phyloP scores from a whole-genome alignment of 2,329 filamentous ascomycete species.

The Biscogniauxia mediterranea region DNA sequence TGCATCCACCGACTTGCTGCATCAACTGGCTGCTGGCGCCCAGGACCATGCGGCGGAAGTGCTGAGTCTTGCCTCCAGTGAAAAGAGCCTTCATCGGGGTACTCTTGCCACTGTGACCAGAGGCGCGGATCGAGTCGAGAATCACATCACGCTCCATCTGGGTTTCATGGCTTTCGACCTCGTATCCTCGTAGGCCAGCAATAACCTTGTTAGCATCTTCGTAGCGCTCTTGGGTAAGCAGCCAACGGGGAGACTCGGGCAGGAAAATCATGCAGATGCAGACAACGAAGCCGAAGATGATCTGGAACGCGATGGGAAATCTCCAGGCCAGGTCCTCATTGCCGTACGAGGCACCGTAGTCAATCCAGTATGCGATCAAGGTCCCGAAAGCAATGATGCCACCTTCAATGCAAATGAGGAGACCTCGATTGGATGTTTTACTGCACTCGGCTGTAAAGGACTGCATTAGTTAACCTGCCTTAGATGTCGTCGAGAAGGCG shows the following conservation, averaged over 20 bases:
- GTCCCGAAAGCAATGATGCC: slow-evolving; percentile 45
- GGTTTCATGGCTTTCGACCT: slow-evolving; percentile 55
- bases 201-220: slow-evolving; percentile 40
- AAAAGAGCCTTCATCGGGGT: slow-evolving; percentile 54
- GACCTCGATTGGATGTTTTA: slow-evolving; percentile 42
- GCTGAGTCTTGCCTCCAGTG: slow-evolving; percentile 62
- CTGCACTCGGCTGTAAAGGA: slow-evolving; percentile 39
- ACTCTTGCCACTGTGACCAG: slow-evolving; percentile 43
- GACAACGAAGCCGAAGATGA: slow-evolving; percentile 44
- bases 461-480: slow-evolving; percentile 6
- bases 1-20: slow-evolving; percentile 60
- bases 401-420: slow-evolving; percentile 45
- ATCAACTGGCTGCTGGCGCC: slow-evolving; percentile 59
- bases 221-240: slow-evolving; percentile 47
- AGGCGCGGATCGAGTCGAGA: slow-evolving; percentile 60
- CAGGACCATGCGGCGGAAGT: slow-evolving; percentile 63
- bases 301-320: slow-evolving; percentile 53
- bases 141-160: slow-evolving; percentile 59
- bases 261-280: slow-evolving; percentile 43
- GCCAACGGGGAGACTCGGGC: slow-evolving; percentile 47
- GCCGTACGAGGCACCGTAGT: slow-evolving; percentile 47
- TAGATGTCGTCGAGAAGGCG: no score
- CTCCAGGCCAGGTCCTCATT: slow-evolving; percentile 49
- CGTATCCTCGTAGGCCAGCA: slow-evolving; percentile 37
- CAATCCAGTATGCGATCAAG: slow-evolving; percentile 48